Evolutionary conservation across 768 basidiomycete genomes (phyloP), one percentile per base, ranked within the genome.

Genomic region (Xanthoconium purpureum): DNA sequence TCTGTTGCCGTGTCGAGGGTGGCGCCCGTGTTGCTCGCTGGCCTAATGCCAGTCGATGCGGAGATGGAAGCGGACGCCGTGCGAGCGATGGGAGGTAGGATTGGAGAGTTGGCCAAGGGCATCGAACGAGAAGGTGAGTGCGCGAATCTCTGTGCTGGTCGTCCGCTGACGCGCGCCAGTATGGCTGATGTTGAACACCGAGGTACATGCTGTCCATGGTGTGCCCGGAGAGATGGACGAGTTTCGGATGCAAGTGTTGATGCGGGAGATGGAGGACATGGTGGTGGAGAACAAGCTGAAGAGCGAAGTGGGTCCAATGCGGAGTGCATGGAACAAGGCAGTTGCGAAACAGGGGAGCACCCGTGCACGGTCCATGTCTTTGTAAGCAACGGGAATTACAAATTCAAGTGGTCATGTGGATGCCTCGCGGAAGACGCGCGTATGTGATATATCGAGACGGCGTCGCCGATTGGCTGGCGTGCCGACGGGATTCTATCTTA

Each of bases 1-100:
- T 88, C 83, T 32, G 79, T 91, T 38, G 90, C 89, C 0, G 77
- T 92, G 11, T 82, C 80, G 15, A 77, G 86, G 18, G 83, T 94
- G 6, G 81, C 81, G 0, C 91, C 91, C 0, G 81, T 82, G 32
- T 74, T 93, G 53, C 80, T 84, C 58, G 82, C 85, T 11, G 63
- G 54, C 1, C 24, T 57, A 55, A 57, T 61, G 59, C 24, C 24
- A 6, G 68, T 73, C 7, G 73, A 77, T 37, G 65, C 37, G n/a
- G 56, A 61, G 44, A 54, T 50, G 45, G 64, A 67, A 17, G 57
- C 67, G 45, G 54, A 57, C 0, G 65, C 62, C 0, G 63, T 60
- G 43, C 62, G 77, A 40, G 77, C 74, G 14, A 68, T 82, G 45
- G 73, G 80, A 18, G 77, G 80, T 36, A 67, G 78, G 30, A 71